Evolutionary conservation across 108 stramenopile species (phyloP).

Genomic region (Craspedostauros australis): DNA sequence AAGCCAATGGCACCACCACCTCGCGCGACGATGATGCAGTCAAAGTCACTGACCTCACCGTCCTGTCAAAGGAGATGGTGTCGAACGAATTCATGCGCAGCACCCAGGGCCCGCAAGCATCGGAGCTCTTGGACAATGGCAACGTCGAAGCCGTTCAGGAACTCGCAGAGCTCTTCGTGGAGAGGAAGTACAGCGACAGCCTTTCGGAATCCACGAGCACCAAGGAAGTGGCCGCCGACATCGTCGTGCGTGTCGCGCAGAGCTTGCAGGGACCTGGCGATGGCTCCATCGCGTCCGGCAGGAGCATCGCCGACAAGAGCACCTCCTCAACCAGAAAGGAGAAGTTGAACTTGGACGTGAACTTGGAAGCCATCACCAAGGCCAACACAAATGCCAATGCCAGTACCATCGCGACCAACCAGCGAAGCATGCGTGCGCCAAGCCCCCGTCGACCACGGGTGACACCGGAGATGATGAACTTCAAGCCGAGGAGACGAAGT

Average conservation of each 20-base stretch:
- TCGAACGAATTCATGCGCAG: conserved; percentile 14
- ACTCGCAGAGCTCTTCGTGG: conserved; percentile 16
- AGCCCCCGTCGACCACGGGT: too few relatives aligned
- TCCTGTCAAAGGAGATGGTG: conserved; percentile 10
- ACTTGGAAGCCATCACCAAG: too few relatives aligned
- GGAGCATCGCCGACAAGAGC: too few relatives aligned
- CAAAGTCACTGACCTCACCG: not conserved
- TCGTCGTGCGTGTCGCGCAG: not conserved
- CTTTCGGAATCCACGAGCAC: conserved; percentile 11
- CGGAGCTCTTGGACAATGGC: not conserved
- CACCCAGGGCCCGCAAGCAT: conserved; percentile 9
- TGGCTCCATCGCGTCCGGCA: too few relatives aligned
- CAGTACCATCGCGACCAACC: too few relatives aligned
- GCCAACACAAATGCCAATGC: too few relatives aligned
- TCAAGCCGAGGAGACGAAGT: too few relatives aligned
- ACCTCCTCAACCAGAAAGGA: too few relatives aligned
- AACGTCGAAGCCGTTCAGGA: conserved; percentile 20
- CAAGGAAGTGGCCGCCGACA: conserved; percentile 2
- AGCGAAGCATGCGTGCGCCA: too few relatives aligned
- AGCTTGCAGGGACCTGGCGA: too few relatives aligned
- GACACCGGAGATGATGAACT: too few relatives aligned
- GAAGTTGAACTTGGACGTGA: too few relatives aligned
- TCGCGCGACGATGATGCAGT: not conserved
- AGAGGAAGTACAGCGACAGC: conserved; percentile 1
- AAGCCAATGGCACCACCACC: not conserved